These are phyloP conservation scores for Xerocomus amazonicus DNA, from an alignment of 1,284 basidiomycete species.

Conservation along the genomic window DNA sequence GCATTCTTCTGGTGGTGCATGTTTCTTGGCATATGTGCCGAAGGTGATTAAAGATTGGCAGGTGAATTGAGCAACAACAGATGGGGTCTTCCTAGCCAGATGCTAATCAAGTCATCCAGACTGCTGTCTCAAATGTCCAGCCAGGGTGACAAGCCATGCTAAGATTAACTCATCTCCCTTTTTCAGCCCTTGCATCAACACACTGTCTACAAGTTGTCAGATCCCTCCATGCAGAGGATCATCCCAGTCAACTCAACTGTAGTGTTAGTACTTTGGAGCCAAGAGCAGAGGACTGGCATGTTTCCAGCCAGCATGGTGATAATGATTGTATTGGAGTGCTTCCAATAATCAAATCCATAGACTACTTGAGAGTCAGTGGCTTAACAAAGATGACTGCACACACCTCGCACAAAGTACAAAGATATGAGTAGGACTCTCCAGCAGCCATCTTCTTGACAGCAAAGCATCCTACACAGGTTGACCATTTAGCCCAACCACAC, in stretches of 20 bases:
- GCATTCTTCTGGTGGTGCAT: slow-evolving; percentile 58
- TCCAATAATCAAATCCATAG: slow-evolving; percentile 76
- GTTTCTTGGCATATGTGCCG: slow-evolving; percentile 65
- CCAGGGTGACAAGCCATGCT: neutral
- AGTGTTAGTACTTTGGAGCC: slow-evolving; percentile 81
- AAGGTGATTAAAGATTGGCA: slow-evolving; percentile 49
- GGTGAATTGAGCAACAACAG: slow-evolving; percentile 30
- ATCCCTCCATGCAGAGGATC: neutral
- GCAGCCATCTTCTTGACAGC: slow-evolving; percentile 96
- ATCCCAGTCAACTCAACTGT: slow-evolving; percentile 47
- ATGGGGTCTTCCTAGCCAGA: slow-evolving; percentile 57
- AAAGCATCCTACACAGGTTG: slow-evolving; percentile 57
- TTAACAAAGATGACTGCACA: slow-evolving; percentile 10
- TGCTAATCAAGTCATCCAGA: slow-evolving; percentile 81
- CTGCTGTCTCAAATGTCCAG: too few relatives aligned
- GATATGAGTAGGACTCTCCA: slow-evolving; percentile 81
- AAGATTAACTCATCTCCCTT: slow-evolving; percentile 51
- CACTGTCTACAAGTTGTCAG: slow-evolving; percentile 42
- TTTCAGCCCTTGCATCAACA: slow-evolving; percentile 92
- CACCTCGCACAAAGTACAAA: slow-evolving; percentile 79
- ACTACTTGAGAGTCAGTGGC: neutral
- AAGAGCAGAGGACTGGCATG: slow-evolving; percentile 78
- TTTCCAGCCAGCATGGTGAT: slow-evolving; percentile 96
- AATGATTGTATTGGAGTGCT: slow-evolving; percentile 85
- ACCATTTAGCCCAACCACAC: too few relatives aligned